Evolutionary conservation across 108 stramenopile species (phyloP).

Genomic region (Nitzschia sp.): DNA sequence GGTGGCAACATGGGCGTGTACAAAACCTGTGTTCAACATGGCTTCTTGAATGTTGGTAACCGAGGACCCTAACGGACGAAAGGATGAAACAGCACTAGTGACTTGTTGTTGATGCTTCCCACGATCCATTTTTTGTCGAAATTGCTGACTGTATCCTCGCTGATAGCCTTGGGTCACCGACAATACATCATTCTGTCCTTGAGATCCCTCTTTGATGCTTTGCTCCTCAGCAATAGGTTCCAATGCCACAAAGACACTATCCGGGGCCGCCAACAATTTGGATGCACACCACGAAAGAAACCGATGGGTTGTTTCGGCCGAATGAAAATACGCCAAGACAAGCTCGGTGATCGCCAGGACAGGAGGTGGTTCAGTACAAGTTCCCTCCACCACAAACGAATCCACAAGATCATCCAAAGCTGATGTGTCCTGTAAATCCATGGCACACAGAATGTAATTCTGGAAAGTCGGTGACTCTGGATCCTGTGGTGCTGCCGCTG

Average conservation of each 20-base stretch:
- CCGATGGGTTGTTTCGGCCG: slow-evolving; percentile 17
- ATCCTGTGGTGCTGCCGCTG: neutral
- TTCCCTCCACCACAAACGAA: neutral
- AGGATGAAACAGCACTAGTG: neutral
- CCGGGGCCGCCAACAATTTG: slow-evolving; percentile 10
- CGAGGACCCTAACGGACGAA: slow-evolving; percentile 40
- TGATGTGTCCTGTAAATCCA: slow-evolving; percentile 44
- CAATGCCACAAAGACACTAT: slow-evolving; percentile 49
- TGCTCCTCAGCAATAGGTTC: slow-evolving; percentile 40
- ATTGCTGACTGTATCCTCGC: slow-evolving; percentile 48
- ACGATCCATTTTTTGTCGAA: slow-evolving; percentile 51
- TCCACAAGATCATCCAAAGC: slow-evolving; percentile 13
- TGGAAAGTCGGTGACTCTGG: neutral
- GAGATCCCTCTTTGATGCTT: neutral
- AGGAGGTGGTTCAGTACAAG: slow-evolving; percentile 11
- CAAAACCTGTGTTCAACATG: slow-evolving; percentile 26
- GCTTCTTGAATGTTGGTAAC: slow-evolving; percentile 2
- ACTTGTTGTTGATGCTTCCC: slow-evolving; percentile 21
- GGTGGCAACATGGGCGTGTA: slow-evolving; percentile 12
- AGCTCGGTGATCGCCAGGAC: slow-evolving; percentile 72
- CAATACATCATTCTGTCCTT: neutral
- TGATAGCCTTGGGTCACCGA: slow-evolving; percentile 56
- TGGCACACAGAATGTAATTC: slow-evolving; percentile 44
- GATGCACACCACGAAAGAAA: slow-evolving; percentile 36
- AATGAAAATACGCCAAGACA: slow-evolving; percentile 65